Base-by-base conservation (phyloP, 1,139 yeast species). In the Pichia sp. region DNA sequence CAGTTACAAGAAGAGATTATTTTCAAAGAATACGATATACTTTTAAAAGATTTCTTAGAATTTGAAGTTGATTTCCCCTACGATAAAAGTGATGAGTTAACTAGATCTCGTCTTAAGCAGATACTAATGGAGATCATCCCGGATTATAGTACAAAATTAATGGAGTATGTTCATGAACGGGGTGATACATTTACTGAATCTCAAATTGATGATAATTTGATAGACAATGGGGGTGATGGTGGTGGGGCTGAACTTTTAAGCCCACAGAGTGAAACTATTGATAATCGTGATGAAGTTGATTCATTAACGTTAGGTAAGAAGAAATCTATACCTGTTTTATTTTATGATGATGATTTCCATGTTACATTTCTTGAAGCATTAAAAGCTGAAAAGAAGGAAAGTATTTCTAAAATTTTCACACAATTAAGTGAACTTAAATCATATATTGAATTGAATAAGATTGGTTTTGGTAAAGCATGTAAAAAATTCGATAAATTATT, bases 401-500 rank as follows among this genome's bases (percentile, higher is more conserved):
- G 86, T 43, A 62, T 82, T 4, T 72, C 79, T 34, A 71, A 79
- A 11, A 63, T 79, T 36, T 89, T 77, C 64, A 89, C 91, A 10
- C 69, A 77, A 20, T 66, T 88, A 28, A 79, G 88, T n/a, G 96
- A 89, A 60, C 70, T 89, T 52, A 79, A 83, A 54, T 84, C 94
- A 11, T 89, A 67, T 58, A 70, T 84, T 40, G 95, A 86, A 55
- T 69, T 89, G 52, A 89, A 89, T 67, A 73, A 72, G 51, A 84
- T 94, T 26, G 97, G 96, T 6, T 85, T 89, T 63, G 74, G 84
- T 35, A 89, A 89, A 62, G 89, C 88, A 38, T 70, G 88, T 52
- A 89, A 89, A 59, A 89, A 89, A 64, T 89, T 84, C 59, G 96
- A 89, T 62, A 89, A 89, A 59, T 79, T 84, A 17, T 68, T 88